These are phyloP conservation scores for Lentinus brumalis DNA, from an alignment of 768 basidiomycete species.

Conservation along the genomic window DNA sequence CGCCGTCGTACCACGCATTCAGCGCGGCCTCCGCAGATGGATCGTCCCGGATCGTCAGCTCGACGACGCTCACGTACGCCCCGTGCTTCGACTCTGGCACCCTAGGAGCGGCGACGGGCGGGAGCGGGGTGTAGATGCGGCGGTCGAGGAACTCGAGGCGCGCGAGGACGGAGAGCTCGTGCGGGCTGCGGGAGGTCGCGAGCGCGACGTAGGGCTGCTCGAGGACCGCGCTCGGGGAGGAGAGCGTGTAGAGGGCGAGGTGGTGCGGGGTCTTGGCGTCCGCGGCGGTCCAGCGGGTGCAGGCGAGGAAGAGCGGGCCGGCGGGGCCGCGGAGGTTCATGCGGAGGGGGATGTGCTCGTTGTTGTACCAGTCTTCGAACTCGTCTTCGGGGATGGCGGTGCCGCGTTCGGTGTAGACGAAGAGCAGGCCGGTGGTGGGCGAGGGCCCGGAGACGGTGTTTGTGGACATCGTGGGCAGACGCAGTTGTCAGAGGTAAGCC, in stretches of 20 bases:
- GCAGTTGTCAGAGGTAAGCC: too few relatives aligned
- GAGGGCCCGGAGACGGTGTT: background rate
- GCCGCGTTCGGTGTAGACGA: constrained; percentile 4
- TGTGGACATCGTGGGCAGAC: background rate
- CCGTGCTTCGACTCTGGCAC: constrained; percentile 11
- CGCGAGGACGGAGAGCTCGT: constrained; percentile 28
- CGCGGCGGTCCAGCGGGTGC: constrained; percentile 31
- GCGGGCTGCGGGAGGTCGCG: constrained; percentile 32
- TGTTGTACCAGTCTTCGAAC: constrained; percentile 32
- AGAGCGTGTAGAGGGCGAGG: constrained; percentile 34
- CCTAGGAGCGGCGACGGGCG: background rate
- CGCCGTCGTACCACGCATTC: constrained; percentile 30
- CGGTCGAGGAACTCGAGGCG: constrained; percentile 32
- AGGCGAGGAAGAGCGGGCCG: constrained; percentile 32
- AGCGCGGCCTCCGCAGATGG: constrained; percentile 27
- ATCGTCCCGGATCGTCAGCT: constrained; percentile 25
- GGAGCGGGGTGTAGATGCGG: constrained; percentile 22
- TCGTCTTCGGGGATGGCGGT: background rate
- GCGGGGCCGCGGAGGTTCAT: constrained; percentile 8
- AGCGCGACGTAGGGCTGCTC: constrained; percentile 32
- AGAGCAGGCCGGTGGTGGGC: background rate
- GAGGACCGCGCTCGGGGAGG: constrained; percentile 25
- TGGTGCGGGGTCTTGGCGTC: constrained; percentile 32
- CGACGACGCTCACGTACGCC: constrained; percentile 16
- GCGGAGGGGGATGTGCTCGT: constrained; percentile 49